These are phyloP conservation scores for Nannochloris sp. DNA, from an alignment of 139 green algal species.

Conservation along the genomic window DNA sequence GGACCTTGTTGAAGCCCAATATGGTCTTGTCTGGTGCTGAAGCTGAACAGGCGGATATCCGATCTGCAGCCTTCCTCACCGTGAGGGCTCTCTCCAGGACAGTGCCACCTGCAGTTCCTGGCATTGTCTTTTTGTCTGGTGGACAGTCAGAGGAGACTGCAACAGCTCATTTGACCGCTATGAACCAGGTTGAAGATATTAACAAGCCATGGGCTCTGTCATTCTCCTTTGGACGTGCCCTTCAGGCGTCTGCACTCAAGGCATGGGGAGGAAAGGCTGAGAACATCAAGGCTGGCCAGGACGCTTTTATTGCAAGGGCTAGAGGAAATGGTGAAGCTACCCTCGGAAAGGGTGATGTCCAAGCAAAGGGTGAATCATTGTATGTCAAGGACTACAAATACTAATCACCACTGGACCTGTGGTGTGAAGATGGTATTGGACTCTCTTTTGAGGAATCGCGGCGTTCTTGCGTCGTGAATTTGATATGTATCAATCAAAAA, in stretches of 20 bases:
- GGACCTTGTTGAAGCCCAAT: conserved; percentile 88
- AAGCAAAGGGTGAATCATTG: conserved; percentile 34
- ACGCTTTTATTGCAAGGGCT: conserved; percentile 50
- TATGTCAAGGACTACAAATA: conserved; percentile 44
- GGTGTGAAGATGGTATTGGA: background rate
- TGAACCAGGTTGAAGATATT: conserved; percentile 40
- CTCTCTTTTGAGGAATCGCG: no score
- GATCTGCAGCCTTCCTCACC: conserved; percentile 39
- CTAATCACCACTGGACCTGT: conserved; percentile 1
- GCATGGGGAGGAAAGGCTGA: conserved; percentile 61
- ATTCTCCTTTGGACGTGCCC: conserved; percentile 79
- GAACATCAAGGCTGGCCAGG: conserved; percentile 46
- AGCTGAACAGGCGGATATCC: conserved; percentile 12
- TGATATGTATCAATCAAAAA: no score
- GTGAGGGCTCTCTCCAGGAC: conserved; percentile 60
- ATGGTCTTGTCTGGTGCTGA: conserved; percentile 51
- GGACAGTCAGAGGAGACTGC: conserved; percentile 75
- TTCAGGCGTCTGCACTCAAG: conserved; percentile 56
- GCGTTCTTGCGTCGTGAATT: no score
- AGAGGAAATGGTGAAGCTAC: conserved; percentile 57
- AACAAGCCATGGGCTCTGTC: conserved; percentile 76
- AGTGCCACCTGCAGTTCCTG: conserved; percentile 66
- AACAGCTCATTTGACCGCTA: conserved; percentile 70
- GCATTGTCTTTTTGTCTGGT: conserved; percentile 66
- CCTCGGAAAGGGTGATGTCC: conserved; percentile 36